Base-by-base conservation (phyloP, 352 stramenopile genomes). In the Phytopythium aichiense region DNA sequence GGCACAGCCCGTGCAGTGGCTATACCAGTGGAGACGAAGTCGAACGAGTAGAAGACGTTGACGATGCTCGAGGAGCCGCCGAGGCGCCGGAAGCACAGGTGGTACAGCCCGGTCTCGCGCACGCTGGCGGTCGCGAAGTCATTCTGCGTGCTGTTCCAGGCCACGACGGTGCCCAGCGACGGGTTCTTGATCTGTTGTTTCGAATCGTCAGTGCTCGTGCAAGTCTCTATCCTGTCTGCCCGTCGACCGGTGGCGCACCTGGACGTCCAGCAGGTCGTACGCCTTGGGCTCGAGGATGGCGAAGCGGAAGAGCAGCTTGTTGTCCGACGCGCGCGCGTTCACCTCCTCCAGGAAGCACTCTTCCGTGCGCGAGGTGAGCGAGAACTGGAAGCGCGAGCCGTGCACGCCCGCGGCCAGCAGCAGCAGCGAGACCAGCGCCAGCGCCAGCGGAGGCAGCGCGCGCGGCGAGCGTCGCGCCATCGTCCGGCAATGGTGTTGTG, bases 1-100 rank as follows among this genome's bases (percentile, higher is more conserved):
- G 23, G 16, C 28, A 4, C 28, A 30, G 28, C 2, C 28, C 4
- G 28, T 4, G 28, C 28, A 30, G 28, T 4, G 28, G 60, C 37
- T 23, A 35, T 20, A 38, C 72, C 83, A 7, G 77, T 87, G 20
- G 77, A 88, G 69, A 92, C 86, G 48, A 92, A 88, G 69, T 92
- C 84, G 56, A 92, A 92, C 35, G 81, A 85, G 68, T 94, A 91
- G 65, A 88, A 91, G 53, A 92, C 77, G 18, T 64, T 74, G 55
- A 91, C 62, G 6, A 69, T 76, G 48, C 68, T 70, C 37, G 78
- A 91, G 49, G 80, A 68, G 56, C 81, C 81, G 31, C 72, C 73
- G 37, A 78, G 73, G 61, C 90, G 91, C 25, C 59, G 67, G 64
- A 92, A 92, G 71, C 85, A 94, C 66, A 94, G 54, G 49, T 87